These are phyloP conservation scores for Porodaedalea pini DNA, from an alignment of 1,284 basidiomycete species.

Conservation along the genomic window DNA sequence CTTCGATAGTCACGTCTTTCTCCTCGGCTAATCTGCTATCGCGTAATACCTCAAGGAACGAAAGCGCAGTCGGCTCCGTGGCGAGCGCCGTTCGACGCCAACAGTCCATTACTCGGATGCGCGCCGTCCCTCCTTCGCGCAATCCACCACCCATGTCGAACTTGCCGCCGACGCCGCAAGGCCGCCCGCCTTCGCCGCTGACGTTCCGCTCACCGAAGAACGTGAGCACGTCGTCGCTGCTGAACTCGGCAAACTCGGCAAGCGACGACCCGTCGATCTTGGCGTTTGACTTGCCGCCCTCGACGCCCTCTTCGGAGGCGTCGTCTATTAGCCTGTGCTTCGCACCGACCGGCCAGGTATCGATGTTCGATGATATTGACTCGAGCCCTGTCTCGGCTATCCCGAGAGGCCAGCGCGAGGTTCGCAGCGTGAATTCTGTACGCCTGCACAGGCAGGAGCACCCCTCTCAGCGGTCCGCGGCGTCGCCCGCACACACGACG, in stretches of 20 bases:
- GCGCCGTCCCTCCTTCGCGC: slow-evolving; percentile 19
- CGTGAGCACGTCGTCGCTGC: slow-evolving; percentile 10
- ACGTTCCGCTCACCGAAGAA: slow-evolving; percentile 18
- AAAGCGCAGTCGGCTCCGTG: slow-evolving; percentile 6
- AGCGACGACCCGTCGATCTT: slow-evolving; percentile 16
- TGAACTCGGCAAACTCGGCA: slow-evolving; percentile 10
- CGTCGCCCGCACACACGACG: slow-evolving; percentile 6
- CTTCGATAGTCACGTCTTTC: slow-evolving; percentile 10
- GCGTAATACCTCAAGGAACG: slow-evolving; percentile 11
- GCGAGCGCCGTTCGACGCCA: slow-evolving; percentile 12
- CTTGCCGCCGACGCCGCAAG: slow-evolving; percentile 18
- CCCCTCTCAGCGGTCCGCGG: not conserved
- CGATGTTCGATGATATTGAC: not conserved
- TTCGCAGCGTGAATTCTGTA: slow-evolving; percentile 6
- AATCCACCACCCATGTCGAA: slow-evolving; percentile 16
- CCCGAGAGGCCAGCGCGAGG: not conserved
- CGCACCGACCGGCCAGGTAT: slow-evolving; percentile 1
- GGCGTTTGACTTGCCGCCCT: slow-evolving; percentile 16
- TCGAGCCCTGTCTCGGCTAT: not conserved
- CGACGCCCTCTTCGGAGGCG: slow-evolving; percentile 11
- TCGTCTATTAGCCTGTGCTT: slow-evolving; percentile 18
- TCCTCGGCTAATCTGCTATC: slow-evolving; percentile 14
- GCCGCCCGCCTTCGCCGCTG: slow-evolving; percentile 12
- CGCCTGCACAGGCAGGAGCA: slow-evolving; percentile 6
- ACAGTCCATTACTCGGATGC: slow-evolving; percentile 17